phyloP scores from a whole-genome alignment of 441 rosid species.

The Bruguiera hainesii region DNA sequence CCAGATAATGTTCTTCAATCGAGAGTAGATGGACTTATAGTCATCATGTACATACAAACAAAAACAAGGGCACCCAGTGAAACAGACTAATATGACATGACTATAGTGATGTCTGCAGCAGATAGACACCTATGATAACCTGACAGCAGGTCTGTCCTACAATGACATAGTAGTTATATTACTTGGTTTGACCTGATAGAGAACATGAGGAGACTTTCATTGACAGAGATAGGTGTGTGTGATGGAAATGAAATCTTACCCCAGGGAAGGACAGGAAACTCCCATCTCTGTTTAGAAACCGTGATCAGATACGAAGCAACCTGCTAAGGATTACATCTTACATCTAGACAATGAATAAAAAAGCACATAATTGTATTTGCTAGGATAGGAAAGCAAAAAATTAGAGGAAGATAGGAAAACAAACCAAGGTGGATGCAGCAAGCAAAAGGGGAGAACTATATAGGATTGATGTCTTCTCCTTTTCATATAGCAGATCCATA shows the following conservation, averaged over 20 bases:
- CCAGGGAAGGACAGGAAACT: constrained; percentile 80
- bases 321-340: constrained; percentile 37
- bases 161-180: too few relatives aligned
- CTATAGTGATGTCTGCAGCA: too few relatives aligned
- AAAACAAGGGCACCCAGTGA: too few relatives aligned
- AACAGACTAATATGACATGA: too few relatives aligned
- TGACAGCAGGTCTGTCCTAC: too few relatives aligned
- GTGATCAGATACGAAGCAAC: constrained; percentile 67
- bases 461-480: constrained; percentile 54
- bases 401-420: constrained; percentile 16
- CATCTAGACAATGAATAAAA: constrained; percentile 3
- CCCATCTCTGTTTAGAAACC: constrained; percentile 62
- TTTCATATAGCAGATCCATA: constrained; percentile 88
- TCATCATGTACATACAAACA: too few relatives aligned
- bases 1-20: too few relatives aligned
- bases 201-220: too few relatives aligned
- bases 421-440: constrained; percentile 74
- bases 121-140: too few relatives aligned
- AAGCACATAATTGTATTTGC: constrained; percentile 5
- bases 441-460: constrained; percentile 50
- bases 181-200: too few relatives aligned
- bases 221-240: not conserved
- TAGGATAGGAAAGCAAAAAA: constrained; percentile 2
- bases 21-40: too few relatives aligned
- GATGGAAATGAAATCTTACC: constrained; percentile 36